Percentiles rank a stretch among this genome's conserved stretches.
Conservation (phyloP, 768 basidiomycete species). For the Boletellus ananiceps region DNA sequence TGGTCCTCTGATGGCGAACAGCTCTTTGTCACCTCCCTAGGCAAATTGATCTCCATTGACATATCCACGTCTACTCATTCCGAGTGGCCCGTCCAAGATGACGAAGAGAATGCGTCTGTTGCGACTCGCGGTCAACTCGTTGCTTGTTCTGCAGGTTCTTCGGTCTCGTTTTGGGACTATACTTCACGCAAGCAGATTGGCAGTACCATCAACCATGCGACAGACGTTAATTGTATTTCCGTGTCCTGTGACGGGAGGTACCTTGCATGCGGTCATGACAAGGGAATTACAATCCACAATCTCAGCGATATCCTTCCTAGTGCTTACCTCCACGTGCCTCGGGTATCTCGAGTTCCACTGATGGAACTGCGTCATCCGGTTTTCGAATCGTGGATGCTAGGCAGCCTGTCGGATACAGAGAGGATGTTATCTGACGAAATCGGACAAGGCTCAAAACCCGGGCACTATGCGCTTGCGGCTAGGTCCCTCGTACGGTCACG, state of each 20-base stretch:
- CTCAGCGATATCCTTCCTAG: slow-evolving; percentile 1
- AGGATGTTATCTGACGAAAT: not conserved
- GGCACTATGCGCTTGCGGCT: not conserved
- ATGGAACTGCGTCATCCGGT: not conserved
- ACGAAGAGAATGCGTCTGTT: not conserved
- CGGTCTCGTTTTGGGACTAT: slow-evolving; percentile 8
- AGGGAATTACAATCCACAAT: not conserved
- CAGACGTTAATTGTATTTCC: not conserved
- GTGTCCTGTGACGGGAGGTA: slow-evolving; percentile 6
- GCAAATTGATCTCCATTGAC: not conserved
- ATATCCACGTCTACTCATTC: not conserved
- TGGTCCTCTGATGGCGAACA: not conserved
- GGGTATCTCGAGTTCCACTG: not conserved
- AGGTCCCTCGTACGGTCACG: not conserved
- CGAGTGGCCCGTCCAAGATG: slow-evolving; percentile 2
- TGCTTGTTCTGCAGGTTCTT: slow-evolving; percentile 1
- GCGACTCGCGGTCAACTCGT: not conserved
- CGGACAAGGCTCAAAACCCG: not conserved
- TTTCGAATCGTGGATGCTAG: not conserved
- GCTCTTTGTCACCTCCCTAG: not conserved
- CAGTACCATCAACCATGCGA: not conserved
- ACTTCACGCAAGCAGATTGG: not conserved
- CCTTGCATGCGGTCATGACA: slow-evolving; percentile 5
- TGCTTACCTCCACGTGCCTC: not conserved
- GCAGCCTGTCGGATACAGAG: not conserved